A percentile compares a stretch with the other conserved stretches of the same genome.
Evolutionary conservation across 148 eudicot species (phyloP).

Genomic region (Rhododendron ovatum): DNA sequence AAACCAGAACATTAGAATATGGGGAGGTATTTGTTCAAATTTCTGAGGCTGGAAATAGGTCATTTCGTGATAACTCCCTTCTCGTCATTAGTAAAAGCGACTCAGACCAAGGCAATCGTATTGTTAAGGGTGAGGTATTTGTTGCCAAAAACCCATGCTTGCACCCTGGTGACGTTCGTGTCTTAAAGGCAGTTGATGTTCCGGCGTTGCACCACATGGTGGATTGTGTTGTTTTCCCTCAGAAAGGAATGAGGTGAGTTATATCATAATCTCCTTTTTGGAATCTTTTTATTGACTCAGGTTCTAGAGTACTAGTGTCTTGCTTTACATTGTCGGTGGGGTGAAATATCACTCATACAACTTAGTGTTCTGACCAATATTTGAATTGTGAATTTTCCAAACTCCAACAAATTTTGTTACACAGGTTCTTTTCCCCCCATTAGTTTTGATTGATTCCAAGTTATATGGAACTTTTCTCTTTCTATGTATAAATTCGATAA

Average conservation of each 20-base stretch:
- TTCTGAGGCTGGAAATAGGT: constrained; percentile 13
- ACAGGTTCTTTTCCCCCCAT: background rate
- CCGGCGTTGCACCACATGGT: constrained; percentile 24
- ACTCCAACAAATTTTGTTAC: background rate
- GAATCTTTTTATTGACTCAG: background rate
- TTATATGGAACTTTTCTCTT: background rate
- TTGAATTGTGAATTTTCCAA: background rate
- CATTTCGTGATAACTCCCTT: constrained; percentile 23
- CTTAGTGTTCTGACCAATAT: background rate
- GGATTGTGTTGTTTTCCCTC: constrained; percentile 27
- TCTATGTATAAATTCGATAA: background rate
- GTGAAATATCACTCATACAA: background rate
- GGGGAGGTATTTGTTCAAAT: constrained; percentile 26
- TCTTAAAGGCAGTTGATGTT: constrained; percentile 18
- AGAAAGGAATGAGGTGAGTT: constrained; percentile 23
- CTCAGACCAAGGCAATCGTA: constrained; percentile 2
- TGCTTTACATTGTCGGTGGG: background rate
- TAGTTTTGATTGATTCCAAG: background rate
- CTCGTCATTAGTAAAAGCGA: background rate
- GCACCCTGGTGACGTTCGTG: constrained; percentile 25
- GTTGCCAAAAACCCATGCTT: constrained; percentile 28
- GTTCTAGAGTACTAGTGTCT: background rate
- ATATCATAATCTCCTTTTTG: background rate
- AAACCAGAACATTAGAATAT: constrained; percentile 23
- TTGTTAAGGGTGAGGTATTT: constrained; percentile 15